Evolutionary conservation across 202 grass and related monocot species (phyloP).

Genomic region (Musa balbisiana): DNA sequence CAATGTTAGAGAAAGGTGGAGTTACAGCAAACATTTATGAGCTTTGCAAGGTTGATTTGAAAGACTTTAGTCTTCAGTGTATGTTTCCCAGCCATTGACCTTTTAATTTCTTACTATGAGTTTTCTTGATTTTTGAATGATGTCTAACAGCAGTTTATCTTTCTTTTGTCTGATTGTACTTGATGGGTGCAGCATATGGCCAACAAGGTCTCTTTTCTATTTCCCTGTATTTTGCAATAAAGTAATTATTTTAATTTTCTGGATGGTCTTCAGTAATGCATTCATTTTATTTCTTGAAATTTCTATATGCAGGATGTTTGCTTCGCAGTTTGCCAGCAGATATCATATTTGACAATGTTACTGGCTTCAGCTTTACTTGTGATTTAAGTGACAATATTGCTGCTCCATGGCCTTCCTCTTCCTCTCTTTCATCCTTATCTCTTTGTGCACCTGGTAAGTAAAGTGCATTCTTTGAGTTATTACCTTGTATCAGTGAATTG

Average conservation of each 20-base stretch:
- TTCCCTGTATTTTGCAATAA: background rate
- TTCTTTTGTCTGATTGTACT: slow-evolving; percentile 21
- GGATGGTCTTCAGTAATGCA: background rate
- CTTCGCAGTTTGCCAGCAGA: slow-evolving; percentile 84
- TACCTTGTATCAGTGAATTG: background rate
- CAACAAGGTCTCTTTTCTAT: slow-evolving; percentile 59
- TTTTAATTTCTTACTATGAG: background rate
- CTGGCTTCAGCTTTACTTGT: slow-evolving; percentile 89
- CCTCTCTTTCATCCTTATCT: slow-evolving; percentile 83
- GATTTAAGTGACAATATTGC: slow-evolving; percentile 96
- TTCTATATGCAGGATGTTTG: slow-evolving; percentile 65
- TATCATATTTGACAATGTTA: slow-evolving; percentile 74
- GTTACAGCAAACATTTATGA: slow-evolving; percentile 59
- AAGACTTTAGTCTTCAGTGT: slow-evolving; percentile 98
- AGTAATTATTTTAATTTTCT: background rate
- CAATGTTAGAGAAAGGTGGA: slow-evolving; percentile 82
- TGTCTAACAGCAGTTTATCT: slow-evolving; percentile 32
- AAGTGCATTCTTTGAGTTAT: background rate
- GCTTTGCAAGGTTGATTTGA: slow-evolving; percentile 76
- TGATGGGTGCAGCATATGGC: slow-evolving; percentile 60
- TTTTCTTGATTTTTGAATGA: slow-evolving; percentile 10
- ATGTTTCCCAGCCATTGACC: slow-evolving; percentile 15
- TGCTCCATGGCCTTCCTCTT: slow-evolving; percentile 94
- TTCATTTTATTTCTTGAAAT: background rate
- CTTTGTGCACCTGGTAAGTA: slow-evolving; percentile 83